Conservation (phyloP, 179 eudicot genomes). For the Drosera spatulata region DNA sequence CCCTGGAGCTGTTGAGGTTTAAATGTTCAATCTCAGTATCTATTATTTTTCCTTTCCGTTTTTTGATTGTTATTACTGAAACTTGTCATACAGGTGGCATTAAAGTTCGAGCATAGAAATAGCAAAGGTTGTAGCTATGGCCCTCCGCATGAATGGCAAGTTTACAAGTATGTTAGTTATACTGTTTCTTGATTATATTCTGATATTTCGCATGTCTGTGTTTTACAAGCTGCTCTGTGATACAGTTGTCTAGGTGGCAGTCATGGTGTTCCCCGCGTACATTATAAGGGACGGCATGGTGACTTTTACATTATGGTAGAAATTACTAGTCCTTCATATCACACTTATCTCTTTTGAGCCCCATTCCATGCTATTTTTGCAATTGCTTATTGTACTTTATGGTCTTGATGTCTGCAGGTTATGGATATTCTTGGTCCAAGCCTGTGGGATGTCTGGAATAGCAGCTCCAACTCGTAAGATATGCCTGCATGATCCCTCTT, state of each 20-base stretch:
- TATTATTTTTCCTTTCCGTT: not conserved
- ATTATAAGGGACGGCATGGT: conserved; percentile 61
- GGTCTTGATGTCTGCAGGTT: conserved; percentile 27
- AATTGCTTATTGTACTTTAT: conserved; percentile 2
- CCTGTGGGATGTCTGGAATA: conserved; percentile 82
- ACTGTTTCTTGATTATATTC: not conserved
- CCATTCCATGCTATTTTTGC: not conserved
- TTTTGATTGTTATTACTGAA: not conserved
- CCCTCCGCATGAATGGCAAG: conserved; percentile 81
- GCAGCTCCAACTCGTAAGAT: conserved; percentile 32
- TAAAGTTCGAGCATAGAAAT: conserved; percentile 65
- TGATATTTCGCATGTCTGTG: not conserved
- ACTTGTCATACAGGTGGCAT: conserved; percentile 43
- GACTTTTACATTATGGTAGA: conserved; percentile 69
- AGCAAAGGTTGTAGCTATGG: conserved; percentile 73
- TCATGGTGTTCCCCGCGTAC: conserved; percentile 74
- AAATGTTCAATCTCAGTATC: not conserved
- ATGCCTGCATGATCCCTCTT: conserved; percentile 3
- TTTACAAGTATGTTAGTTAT: conserved; percentile 49
- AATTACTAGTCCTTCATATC: no score
- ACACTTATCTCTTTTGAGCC: no score
- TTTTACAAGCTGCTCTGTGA: not conserved
- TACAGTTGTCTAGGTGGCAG: conserved; percentile 60
- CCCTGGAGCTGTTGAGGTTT: conserved; percentile 33
- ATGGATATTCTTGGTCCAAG: conserved; percentile 88